A percentile compares a stretch with the other conserved stretches of the same genome.
Conservation (phyloP, 2,329 filamentous ascomycete genomes). For the Cryphonectria carpinicola region DNA sequence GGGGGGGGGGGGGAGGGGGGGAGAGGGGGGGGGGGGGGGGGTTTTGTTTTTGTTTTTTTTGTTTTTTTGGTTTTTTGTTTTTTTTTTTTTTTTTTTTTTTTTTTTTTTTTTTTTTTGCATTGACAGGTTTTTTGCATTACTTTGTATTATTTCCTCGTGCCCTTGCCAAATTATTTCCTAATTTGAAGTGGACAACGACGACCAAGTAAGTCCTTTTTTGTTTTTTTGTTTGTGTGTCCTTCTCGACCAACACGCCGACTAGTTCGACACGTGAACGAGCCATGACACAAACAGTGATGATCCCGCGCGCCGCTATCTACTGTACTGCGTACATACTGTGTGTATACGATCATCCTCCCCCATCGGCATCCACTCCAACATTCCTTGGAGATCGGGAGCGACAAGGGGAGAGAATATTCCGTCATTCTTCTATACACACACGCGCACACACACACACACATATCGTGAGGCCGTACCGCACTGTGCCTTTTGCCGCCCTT, state of each 20-base stretch:
- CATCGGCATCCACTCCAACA: not conserved
- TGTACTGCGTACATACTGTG: not conserved
- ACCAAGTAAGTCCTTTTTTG: not conserved
- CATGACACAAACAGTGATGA: not conserved
- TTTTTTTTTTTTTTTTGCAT: not conserved
- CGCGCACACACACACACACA: too few relatives aligned
- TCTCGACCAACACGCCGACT: not conserved
- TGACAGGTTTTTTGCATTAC: not conserved
- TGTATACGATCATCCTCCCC: not conserved
- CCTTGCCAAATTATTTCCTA: slow-evolving; percentile 1
- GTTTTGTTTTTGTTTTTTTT: not conserved
- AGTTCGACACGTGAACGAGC: not conserved
- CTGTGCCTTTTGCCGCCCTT: slow-evolving; percentile 7
- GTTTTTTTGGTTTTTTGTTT: not conserved
- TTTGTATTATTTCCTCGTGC: not conserved
- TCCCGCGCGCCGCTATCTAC: not conserved
- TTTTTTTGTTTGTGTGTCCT: too few relatives aligned
- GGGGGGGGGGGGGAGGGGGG: too few relatives aligned
- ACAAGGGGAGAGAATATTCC: not conserved
- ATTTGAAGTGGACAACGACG: not conserved
- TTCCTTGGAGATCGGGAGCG: not conserved
- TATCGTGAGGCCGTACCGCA: slow-evolving; percentile 2
- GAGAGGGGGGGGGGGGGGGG: rapidly evolving
- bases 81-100: too few relatives aligned
- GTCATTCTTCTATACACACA: not conserved